Evolutionary conservation across 345 rosid species (phyloP).

Genomic region (Eucalyptus cloeziana): DNA sequence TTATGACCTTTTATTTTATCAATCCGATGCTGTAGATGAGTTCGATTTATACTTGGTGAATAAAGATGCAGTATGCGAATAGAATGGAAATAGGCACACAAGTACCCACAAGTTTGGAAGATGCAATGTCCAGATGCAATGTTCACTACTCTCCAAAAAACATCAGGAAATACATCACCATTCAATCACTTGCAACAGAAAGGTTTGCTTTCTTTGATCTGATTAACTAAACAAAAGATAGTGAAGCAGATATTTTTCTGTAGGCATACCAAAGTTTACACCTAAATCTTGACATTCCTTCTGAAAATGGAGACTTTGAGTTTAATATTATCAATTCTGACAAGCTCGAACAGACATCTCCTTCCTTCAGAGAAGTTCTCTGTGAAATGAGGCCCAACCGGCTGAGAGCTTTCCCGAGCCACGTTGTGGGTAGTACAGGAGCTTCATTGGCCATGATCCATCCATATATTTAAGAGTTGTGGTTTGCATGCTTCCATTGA

Average conservation of each 20-base stretch:
- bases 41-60: not conserved
- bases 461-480: not conserved
- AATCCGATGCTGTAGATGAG: accelerated
- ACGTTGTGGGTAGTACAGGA: not conserved
- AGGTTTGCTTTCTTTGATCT: not conserved
- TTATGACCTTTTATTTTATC: not conserved
- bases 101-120: not conserved
- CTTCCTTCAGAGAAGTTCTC: not conserved
- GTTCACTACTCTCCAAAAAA: not conserved
- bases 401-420: not conserved
- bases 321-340: not conserved
- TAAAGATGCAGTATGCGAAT: accelerated
- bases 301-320: not conserved
- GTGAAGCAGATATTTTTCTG: not conserved
- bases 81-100: not conserved
- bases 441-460: not conserved
- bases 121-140: not conserved
- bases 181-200: not conserved
- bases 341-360: not conserved
- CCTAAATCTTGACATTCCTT: not conserved
- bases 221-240: not conserved
- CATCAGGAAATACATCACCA: not conserved
- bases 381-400: not conserved
- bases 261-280: not conserved
- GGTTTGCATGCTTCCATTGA: not conserved